Conservation (phyloP, 495 filamentous ascomycete species). For the Trichoderma orchidacearum region DNA sequence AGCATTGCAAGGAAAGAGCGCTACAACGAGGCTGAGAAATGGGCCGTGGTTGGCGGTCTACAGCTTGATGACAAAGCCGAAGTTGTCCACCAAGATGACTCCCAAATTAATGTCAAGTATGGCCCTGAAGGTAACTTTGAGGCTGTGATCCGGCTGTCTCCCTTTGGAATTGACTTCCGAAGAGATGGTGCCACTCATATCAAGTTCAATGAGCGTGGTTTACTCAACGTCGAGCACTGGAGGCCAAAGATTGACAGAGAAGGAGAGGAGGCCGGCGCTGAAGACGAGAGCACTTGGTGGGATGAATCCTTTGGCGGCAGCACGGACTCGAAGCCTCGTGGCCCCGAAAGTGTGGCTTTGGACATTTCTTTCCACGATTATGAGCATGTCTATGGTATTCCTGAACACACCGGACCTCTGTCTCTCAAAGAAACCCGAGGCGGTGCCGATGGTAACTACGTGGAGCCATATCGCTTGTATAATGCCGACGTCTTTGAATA, state of each 20-base stretch:
- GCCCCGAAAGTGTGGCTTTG: slow-evolving; percentile 77
- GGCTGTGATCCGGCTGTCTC: slow-evolving; percentile 67
- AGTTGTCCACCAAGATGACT: slow-evolving; percentile 39
- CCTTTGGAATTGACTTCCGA: slow-evolving; percentile 76
- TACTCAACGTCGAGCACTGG: slow-evolving; percentile 94
- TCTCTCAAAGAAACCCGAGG: slow-evolving; percentile 84
- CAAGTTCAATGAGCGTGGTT: slow-evolving; percentile 72
- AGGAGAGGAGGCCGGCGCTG: slow-evolving; percentile 8
- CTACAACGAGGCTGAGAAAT: slow-evolving; percentile 82
- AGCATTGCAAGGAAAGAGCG: slow-evolving; percentile 81
- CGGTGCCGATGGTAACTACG: slow-evolving; percentile 65
- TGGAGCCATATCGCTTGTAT: slow-evolving; percentile 89
- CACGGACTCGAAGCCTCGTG: slow-evolving; percentile 81
- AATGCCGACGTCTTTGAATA: slow-evolving; percentile 98
- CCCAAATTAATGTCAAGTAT: slow-evolving; percentile 64
- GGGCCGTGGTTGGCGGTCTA: slow-evolving; percentile 72
- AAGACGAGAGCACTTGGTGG: slow-evolving; percentile 89
- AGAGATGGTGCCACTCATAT: slow-evolving; percentile 72
- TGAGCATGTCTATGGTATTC: slow-evolving; percentile 86
- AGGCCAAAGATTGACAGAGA: slow-evolving; percentile 64
- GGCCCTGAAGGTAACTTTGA: slow-evolving; percentile 64
- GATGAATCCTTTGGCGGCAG: slow-evolving; percentile 90
- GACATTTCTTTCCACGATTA: slow-evolving; percentile 90
- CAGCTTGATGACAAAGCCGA: slow-evolving; percentile 53
- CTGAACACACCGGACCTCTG: slow-evolving; percentile 79